A percentile compares a stretch with the other conserved stretches of the same genome.
Conservation (phyloP, 1,139 yeast species). For the Torulaspora globosa region DNA sequence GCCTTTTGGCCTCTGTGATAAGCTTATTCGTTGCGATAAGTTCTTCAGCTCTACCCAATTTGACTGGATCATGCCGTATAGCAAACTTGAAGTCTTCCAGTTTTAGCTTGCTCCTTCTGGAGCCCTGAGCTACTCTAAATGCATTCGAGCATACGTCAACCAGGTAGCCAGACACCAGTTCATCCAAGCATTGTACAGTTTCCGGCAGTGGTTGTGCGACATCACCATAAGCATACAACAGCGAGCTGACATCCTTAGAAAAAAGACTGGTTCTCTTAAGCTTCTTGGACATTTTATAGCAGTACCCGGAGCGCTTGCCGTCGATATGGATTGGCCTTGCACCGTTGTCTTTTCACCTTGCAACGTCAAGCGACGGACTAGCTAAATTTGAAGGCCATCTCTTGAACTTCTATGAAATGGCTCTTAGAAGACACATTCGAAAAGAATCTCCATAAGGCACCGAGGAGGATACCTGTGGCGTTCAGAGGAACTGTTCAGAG, state of each 20-base stretch:
- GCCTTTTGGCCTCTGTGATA: constrained; percentile 75
- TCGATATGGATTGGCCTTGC: background rate
- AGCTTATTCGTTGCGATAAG: constrained; percentile 68
- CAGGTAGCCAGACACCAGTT: constrained; percentile 71
- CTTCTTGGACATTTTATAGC: constrained; percentile 31
- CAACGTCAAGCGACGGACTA: background rate
- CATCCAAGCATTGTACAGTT: constrained; percentile 77
- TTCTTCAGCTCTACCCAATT: constrained; percentile 80
- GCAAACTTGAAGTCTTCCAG: constrained; percentile 89
- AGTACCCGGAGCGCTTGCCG: background rate
- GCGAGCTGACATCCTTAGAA: constrained; percentile 63
- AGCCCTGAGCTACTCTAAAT: constrained; percentile 51
- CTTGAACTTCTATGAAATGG: background rate
- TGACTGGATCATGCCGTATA: constrained; percentile 73
- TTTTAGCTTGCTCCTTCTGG: constrained; percentile 66
- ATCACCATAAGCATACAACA: constrained; percentile 85
- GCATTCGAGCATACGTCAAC: constrained; percentile 55
- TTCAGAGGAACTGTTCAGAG: background rate
- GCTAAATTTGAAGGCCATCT: background rate
- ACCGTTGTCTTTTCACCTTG: background rate
- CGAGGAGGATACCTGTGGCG: too few relatives aligned
- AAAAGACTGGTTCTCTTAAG: constrained; percentile 46
- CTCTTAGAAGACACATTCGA: background rate
- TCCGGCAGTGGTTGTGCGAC: constrained; percentile 71
- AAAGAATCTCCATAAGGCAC: background rate